Percentiles rank a stretch among this genome's conserved stretches.
Evolutionary conservation across 768 basidiomycete genomes (phyloP).

Genomic region (Tricholoma matsutake): DNA sequence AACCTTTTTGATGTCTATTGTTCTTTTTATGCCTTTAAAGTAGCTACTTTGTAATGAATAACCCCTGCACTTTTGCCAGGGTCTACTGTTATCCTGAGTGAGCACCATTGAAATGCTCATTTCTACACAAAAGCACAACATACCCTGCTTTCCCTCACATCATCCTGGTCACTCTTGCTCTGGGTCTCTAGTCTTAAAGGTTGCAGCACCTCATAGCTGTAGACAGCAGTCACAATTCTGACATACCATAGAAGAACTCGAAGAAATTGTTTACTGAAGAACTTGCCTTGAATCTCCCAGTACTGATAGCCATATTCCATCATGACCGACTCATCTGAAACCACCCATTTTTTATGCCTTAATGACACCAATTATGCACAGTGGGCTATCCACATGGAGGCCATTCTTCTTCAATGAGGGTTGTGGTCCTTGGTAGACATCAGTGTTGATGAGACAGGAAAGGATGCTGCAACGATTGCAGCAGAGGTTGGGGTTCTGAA

Average conservation of each 20-base stretch:
- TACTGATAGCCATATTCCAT: too few species aligned
- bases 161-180: background rate
- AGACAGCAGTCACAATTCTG: slow-evolving; percentile 2
- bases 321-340: background rate
- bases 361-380: slow-evolving; percentile 21
- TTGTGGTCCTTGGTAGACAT: slow-evolving; percentile 13
- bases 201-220: slow-evolving; percentile 12
- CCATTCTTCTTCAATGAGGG: slow-evolving; percentile 13
- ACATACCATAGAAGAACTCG: background rate
- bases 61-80: too few species aligned
- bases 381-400: slow-evolving; percentile 24
- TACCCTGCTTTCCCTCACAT: background rate
- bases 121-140: too few species aligned
- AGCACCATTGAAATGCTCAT: too few species aligned
- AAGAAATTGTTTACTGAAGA: background rate
- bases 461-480: slow-evolving; percentile 1
- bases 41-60: too few species aligned
- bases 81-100: too few species aligned
- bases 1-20: too few species aligned
- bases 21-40: too few species aligned
- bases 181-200: slow-evolving; percentile 3
- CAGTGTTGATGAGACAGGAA: slow-evolving; percentile 2
- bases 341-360: slow-evolving; percentile 14
- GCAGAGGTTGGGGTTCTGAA: background rate
- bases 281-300: too few species aligned